Evolutionary conservation across 306 rosid species (phyloP), one percentile per base, ranked within the genome.

Genomic region (Comarum palustre): DNA sequence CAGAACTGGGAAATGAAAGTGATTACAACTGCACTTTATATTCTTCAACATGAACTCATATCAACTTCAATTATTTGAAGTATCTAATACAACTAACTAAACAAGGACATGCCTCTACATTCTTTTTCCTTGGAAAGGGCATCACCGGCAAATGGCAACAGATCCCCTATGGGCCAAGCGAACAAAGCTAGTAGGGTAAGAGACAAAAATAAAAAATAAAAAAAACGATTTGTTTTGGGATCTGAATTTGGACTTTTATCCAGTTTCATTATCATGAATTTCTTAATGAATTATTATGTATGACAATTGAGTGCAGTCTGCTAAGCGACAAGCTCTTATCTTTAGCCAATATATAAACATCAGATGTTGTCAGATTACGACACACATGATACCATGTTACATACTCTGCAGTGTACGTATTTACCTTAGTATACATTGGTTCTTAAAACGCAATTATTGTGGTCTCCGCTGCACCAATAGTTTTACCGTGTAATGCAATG

Each of bases 361-460:
- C 67, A 34, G 45, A 62, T 14, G 52, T 71, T 57, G 66, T 55
- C 75, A 17, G 66, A 57, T 57, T 25, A n/a, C 27, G 17, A 8
- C 4, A 29, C 14, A 8, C 41, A 3, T 3, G 11, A 9, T 17
- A 24, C 41, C 67, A 62, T 62, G 67, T 62, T 62, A 19, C 43
- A 8, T 0, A 62, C 32, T 62, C 15, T 62, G 4, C 42, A 32
- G 24, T 0, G 65, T 6, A 1, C 8, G 7, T 34, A 34, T 8
- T 1, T 14, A 2, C n/a, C 1, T 1, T 7, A 54, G 27, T 10
- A 27, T 13, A 29, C 39, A 4, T 39, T 6, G 10, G 1, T 38
- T 38, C 10, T 24, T 27, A 1, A 27, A 13, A 31, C 20, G 2
- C 66, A 32, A 31, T 31, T 1, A 60, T 32, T 31, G 66, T 7